Base-by-base conservation (phyloP, 371 early-diverging fungal genomes). In the Rhizomucor pusillus region DNA sequence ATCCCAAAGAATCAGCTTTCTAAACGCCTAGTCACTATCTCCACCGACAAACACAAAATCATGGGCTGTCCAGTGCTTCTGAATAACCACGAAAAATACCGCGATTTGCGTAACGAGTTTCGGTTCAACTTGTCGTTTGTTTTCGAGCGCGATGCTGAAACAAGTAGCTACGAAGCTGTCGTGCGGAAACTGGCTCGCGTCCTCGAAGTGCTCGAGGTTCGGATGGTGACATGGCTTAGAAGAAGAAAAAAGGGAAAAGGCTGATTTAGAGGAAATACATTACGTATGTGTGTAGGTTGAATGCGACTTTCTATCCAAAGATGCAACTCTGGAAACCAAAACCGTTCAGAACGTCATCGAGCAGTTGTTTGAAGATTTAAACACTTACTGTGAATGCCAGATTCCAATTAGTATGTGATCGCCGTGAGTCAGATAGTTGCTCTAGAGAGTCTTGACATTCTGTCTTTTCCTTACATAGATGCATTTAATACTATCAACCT, bases 71-170 rank as follows among this genome's bases (percentile, higher is more conserved):
- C 93, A 12, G 86, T 92, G 18, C 71, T 74, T 11, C 81, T 94
- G 22, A 80, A 84, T 50, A 79, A 89, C 61, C 70, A 79, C 53
- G 78, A 77, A 51, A 85, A 86, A 56, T 94, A 93, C 56, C 66
- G 74, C 18, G 57, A 65, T 20, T 57, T 67, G 37, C 71, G 95
- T 20, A 92, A 91, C 69, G 89, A 85, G n/a, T 77, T 92, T 44
- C 78, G 90, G 37, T 95, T 92, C 78, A 95, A 95, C 63, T 65
- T 92, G 13, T 87, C 88, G 52, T 92, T 93, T 80, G 90, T 92
- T n/a, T 95, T 95, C 78, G 90, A 89, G 59, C 80, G 81, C 44
- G 69, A 77, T 43, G 90, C 85, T 5, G 85, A 89, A 50, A 86
- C 86, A 13, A 73, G 80, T 24, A 81, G 85, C 34, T 91, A 90